These are phyloP conservation scores for Scheffersomyces stipitis DNA, from an alignment of 805 yeast genomes.

Conservation along the genomic window DNA sequence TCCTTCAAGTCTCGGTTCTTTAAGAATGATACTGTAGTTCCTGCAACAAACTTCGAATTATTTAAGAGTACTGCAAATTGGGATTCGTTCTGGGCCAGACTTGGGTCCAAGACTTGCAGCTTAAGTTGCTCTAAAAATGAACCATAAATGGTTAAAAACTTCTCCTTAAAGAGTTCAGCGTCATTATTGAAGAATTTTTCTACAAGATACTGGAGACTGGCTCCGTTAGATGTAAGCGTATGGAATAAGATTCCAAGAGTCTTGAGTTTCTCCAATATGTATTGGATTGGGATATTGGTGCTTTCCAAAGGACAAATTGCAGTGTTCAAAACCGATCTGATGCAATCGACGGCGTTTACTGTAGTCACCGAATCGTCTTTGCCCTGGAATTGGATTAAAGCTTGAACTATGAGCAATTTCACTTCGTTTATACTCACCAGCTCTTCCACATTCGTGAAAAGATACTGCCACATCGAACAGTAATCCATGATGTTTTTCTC, in stretches of 20 bases:
- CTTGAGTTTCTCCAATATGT: slow-evolving; percentile 16
- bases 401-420: neutral
- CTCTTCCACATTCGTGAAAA: slow-evolving; percentile 4
- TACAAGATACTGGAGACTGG: slow-evolving; percentile 1
- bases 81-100: slow-evolving; percentile 2
- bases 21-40: slow-evolving; percentile 11
- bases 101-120: neutral
- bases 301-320: slow-evolving; percentile 1
- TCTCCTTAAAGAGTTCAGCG: slow-evolving; percentile 2
- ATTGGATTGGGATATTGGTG: slow-evolving; percentile 1
- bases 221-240: slow-evolving; percentile 2
- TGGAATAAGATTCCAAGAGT: slow-evolving; percentile 20
- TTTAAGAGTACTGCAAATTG: slow-evolving; percentile 21
- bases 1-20: neutral
- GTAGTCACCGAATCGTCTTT: slow-evolving; percentile 5
- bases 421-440: slow-evolving; percentile 7
- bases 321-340: slow-evolving; percentile 1
- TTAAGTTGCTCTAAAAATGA: slow-evolving; percentile 13
- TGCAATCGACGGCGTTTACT: neutral
- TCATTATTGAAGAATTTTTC: slow-evolving; percentile 2
- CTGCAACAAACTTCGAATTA: slow-evolving; percentile 34
- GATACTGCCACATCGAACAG: slow-evolving; percentile 10
- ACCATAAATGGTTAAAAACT: slow-evolving; percentile 8
- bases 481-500: slow-evolving; percentile 8
- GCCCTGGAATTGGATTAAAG: neutral